A percentile compares a stretch with the other conserved stretches of the same genome.
phyloP scores from a whole-genome alignment of 148 eudicot genomes.

The Silene conica region DNA sequence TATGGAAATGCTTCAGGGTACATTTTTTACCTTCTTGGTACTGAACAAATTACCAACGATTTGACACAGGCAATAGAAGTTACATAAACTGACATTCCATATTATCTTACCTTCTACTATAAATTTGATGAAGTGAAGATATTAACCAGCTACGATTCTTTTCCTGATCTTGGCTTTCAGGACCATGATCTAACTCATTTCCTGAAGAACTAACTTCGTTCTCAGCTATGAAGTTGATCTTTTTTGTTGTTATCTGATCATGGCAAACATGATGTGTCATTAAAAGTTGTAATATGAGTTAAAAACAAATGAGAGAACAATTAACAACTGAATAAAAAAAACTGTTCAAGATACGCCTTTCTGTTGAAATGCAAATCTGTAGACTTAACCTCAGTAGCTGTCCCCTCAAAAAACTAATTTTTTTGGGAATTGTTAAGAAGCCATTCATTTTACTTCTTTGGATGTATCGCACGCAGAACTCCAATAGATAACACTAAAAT shows the following conservation, averaged over 20 bases:
- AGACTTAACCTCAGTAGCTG: background rate
- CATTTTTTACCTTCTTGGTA: background rate
- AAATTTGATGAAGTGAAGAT: conserved; percentile 92
- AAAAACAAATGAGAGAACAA: background rate
- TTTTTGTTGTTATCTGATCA: conserved; percentile 78
- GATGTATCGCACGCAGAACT: background rate
- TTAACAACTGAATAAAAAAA: background rate
- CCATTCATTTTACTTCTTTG: background rate
- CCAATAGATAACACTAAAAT: background rate
- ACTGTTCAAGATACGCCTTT: background rate
- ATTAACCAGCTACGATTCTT: conserved; percentile 88
- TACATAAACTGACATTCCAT: conserved; percentile 10
- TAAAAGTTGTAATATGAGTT: background rate
- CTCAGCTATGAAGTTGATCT: conserved; percentile 85
- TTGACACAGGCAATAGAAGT: background rate
- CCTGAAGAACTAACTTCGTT: conserved; percentile 44
- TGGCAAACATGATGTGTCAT: conserved; percentile 18
- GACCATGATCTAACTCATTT: conserved; percentile 38
- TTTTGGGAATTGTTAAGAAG: background rate
- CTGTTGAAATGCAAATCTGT: background rate
- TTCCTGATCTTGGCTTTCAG: conserved; percentile 45
- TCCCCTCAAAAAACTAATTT: background rate
- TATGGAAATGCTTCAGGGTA: background rate
- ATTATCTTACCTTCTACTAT: conserved; percentile 83
- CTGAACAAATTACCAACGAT: background rate